Percentiles rank a stretch among this genome's conserved stretches.
These are phyloP conservation scores for Microglena sp. DNA, from an alignment of 139 green algal genomes.

Conservation along the genomic window DNA sequence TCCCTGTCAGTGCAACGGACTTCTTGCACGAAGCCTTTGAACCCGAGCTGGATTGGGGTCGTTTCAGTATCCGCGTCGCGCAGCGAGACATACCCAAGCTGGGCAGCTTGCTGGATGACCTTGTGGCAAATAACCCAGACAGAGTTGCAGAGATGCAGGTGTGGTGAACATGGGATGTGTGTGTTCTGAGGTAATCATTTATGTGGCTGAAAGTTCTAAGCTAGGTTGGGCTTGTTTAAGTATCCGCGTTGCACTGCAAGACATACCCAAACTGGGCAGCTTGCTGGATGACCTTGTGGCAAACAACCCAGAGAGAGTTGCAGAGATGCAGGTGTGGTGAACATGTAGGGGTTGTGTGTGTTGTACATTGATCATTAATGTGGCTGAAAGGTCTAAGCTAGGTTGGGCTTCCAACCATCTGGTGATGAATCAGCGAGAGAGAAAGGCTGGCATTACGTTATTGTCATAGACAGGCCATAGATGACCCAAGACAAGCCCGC, in stretches of 20 bases:
- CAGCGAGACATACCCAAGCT: slow-evolving; percentile 17
- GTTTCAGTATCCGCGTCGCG: slow-evolving; percentile 13
- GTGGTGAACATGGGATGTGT: no score
- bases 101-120: slow-evolving; percentile 4
- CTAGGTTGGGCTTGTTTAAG: slow-evolving; percentile 26
- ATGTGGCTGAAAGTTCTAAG: no score
- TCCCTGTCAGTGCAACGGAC: slow-evolving; percentile 29
- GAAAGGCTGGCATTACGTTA: no score
- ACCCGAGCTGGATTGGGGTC: slow-evolving; percentile 29
- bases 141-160: slow-evolving; percentile 3
- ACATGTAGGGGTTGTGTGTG: no score
- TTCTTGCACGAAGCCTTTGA: slow-evolving; percentile 39
- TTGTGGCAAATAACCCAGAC: neutral
- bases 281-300: slow-evolving; percentile 5
- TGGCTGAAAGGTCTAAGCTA: no score
- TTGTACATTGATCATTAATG: no score
- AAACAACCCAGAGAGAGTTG: neutral
- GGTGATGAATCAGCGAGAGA: no score
- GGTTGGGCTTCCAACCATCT: slow-evolving; percentile 24
- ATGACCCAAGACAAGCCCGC: no score
- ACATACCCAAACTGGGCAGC: slow-evolving; percentile 15
- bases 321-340: slow-evolving; percentile 9
- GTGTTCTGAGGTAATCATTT: no score
- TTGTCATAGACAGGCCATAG: no score
- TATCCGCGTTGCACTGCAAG: slow-evolving; percentile 5